phyloP scores from a whole-genome alignment of 2,329 filamentous ascomycete species.

The Alternaria brassicae region DNA sequence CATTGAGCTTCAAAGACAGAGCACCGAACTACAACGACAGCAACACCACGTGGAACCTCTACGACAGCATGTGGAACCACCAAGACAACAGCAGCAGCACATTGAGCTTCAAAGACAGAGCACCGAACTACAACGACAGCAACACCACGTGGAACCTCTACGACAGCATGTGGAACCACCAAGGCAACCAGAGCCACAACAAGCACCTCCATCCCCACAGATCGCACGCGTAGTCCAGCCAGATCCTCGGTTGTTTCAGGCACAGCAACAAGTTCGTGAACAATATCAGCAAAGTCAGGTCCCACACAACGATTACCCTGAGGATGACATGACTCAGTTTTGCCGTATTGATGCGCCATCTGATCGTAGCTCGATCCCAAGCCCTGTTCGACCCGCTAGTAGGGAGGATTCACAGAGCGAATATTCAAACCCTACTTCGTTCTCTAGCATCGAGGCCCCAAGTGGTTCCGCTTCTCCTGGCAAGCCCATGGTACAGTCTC shows the following conservation, averaged over 20 bases:
- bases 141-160: constrained; percentile 9
- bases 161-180: constrained; percentile 2
- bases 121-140: constrained; percentile 2
- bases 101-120: constrained; percentile 11
- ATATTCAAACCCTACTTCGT: constrained; percentile 85
- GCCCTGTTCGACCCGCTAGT: constrained; percentile 77
- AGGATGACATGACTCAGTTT: constrained; percentile 97
- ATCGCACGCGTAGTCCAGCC: constrained; percentile 37
- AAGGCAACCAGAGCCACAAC: constrained; percentile 9
- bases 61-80: constrained; percentile 5
- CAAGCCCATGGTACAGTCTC: constrained; percentile 59
- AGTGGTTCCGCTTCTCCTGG: constrained; percentile 77
- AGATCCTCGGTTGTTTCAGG: constrained; percentile 46
- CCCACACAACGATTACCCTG: constrained; percentile 91
- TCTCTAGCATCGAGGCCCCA: constrained; percentile 82
- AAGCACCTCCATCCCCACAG: constrained; percentile 16
- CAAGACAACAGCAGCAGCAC: background rate
- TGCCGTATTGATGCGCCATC: constrained; percentile 78
- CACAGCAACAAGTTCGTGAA: constrained; percentile 48
- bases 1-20: constrained; percentile 10
- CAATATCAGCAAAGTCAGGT: constrained; percentile 64
- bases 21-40: constrained; percentile 1
- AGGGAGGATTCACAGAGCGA: constrained; percentile 92
- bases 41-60: constrained; percentile 11
- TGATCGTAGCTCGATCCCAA: constrained; percentile 72